Conservation (phyloP, 1,284 basidiomycete species). For the Cryptococcus depauperatus region DNA sequence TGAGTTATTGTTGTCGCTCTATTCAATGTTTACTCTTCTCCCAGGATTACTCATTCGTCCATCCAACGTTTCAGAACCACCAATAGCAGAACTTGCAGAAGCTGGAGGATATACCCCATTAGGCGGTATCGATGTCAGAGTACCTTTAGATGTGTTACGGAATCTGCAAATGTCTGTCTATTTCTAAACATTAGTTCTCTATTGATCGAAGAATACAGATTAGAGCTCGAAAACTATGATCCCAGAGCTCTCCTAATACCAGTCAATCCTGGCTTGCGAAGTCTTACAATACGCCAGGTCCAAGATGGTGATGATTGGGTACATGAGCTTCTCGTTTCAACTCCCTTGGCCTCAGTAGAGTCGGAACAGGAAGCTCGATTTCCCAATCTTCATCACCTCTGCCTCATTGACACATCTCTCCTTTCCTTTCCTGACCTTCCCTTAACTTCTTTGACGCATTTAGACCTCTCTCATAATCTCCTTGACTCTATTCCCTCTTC, state of each 20-base stretch:
- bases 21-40: slow-evolving; percentile 39
- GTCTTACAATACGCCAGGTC: slow-evolving; percentile 39
- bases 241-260: slow-evolving; percentile 39
- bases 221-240: slow-evolving; percentile 43
- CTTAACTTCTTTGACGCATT: slow-evolving; percentile 78
- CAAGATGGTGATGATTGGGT: slow-evolving; percentile 45
- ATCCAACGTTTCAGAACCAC: slow-evolving; percentile 35
- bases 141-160: slow-evolving; percentile 41
- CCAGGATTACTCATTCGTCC: slow-evolving; percentile 42
- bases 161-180: slow-evolving; percentile 39
- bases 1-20: slow-evolving; percentile 36
- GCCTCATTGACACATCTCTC: slow-evolving; percentile 30
- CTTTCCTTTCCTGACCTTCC: slow-evolving; percentile 50
- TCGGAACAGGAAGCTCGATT: slow-evolving; percentile 23
- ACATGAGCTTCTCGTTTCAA: slow-evolving; percentile 26
- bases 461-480: slow-evolving; percentile 79
- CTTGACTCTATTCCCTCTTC: slow-evolving; percentile 54
- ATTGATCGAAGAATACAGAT: slow-evolving; percentile 17
- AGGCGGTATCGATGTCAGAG: slow-evolving; percentile 42
- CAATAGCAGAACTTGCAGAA: slow-evolving; percentile 38
- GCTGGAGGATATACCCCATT: slow-evolving; percentile 41
- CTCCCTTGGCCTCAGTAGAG: neutral
- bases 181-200: neutral
- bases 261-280: slow-evolving; percentile 27
- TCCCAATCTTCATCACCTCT: slow-evolving; percentile 39